Base-by-base conservation (phyloP, 192 early-diverging fungal genomes). In the Coemansia sp. region DNA sequence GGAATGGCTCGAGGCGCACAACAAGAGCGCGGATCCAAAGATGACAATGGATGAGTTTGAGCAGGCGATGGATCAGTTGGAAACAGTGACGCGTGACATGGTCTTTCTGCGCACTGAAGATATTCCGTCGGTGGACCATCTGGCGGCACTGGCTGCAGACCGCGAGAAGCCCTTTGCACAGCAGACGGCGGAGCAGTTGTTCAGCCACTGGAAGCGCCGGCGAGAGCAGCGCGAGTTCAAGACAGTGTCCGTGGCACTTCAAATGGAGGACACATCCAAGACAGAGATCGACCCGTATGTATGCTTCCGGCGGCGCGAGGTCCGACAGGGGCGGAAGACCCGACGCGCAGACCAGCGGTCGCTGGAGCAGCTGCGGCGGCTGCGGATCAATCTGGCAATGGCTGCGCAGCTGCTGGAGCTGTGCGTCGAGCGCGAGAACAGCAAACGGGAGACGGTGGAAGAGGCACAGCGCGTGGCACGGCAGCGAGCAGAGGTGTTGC, bases 281-380 rank as follows among this genome's bases (percentile, higher is more conserved):
- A 76, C 88, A 47, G 95, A 97, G 60, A 80, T 81, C 26, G 92
- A 98, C 68, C 94, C 97, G 12, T 99, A 96, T 71, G 87, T 96
- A 21, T 99, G 97, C 69, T 99, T 99, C 85, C 90, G 97, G 54
- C 90, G 91, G 49, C 88, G 97, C 58, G 97, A 99, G 72, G 86
- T 94, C 56, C 92, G 92, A 64, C 84, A 87, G 22, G 72, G 93
- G 23, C 89, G 95, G 31, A 96, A 95, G 67, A 93, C 93, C 3
- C 73, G 94, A 49, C 88, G 93, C 12, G 87, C 88, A 6, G 97
- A 99, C 64, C 84, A 88, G 49, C 88, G 89, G 52, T 90, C 92
- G 3, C 67, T 97, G 27, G 94, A 98, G 56, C 90, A 94, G 59
- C 83, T 98, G 25, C 84, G 88, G 21, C 87, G 87, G 58, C 68